These are phyloP conservation scores for Parietaria judaica DNA, from an alignment of 306 rosid genomes.

Conservation along the genomic window DNA sequence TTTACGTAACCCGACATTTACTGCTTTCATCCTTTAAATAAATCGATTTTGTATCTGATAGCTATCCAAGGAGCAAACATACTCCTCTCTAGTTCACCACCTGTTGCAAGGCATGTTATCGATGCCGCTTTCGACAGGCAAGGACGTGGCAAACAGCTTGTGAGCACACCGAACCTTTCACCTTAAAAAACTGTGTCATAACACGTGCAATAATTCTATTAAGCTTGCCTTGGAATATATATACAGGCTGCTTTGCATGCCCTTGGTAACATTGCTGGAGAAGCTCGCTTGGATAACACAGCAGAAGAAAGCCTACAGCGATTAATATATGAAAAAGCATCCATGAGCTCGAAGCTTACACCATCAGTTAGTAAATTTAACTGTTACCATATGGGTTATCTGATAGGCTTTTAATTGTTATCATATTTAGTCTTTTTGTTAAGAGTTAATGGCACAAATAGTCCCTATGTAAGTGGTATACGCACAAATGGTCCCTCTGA, in stretches of 20 bases:
- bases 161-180: conserved; percentile 24
- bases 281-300: conserved; percentile 52
- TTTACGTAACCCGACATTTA: neutral
- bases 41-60: conserved; percentile 24
- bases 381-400: neutral
- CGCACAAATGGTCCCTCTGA: too few species aligned
- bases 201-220: neutral
- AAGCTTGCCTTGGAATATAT: conserved; percentile 19
- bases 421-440: too few species aligned
- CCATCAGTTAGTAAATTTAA: conserved; percentile 54
- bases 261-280: conserved; percentile 74
- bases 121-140: conserved; percentile 68
- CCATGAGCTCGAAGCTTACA: conserved; percentile 63
- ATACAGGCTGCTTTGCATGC: conserved; percentile 85
- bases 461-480: too few species aligned
- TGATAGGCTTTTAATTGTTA: too few species aligned
- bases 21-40: neutral
- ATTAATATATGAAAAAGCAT: conserved; percentile 54
- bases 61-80: conserved; percentile 60
- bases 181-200: neutral
- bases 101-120: conserved; percentile 64
- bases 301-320: conserved; percentile 66
- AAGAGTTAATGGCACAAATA: too few species aligned
- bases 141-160: conserved; percentile 83
- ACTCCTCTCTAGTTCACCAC: conserved; percentile 52